Conservation (phyloP, 768 basidiomycete genomes). For the Suillus brevipes region DNA sequence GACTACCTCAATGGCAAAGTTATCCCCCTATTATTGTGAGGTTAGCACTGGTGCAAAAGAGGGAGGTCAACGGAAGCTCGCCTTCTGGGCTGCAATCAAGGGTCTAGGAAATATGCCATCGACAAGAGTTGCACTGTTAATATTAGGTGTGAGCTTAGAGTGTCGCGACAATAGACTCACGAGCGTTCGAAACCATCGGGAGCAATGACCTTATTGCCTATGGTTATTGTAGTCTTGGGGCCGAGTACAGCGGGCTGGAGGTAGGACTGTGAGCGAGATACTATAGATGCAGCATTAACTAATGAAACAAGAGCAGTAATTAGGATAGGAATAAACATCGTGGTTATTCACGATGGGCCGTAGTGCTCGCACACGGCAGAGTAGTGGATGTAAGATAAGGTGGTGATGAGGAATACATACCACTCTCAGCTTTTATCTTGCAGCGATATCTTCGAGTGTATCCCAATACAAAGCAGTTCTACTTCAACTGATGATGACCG, state of each 20-base stretch:
- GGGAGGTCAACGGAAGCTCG: too few species aligned
- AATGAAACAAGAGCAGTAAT: slow-evolving; percentile 11
- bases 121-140: too few species aligned
- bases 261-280: slow-evolving; percentile 14
- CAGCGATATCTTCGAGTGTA: neutral
- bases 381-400: neutral
- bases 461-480: neutral
- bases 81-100: too few species aligned
- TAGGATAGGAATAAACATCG: slow-evolving; percentile 16
- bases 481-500: neutral
- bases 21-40: too few species aligned
- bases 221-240: too few species aligned
- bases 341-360: neutral
- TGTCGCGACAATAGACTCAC: too few species aligned
- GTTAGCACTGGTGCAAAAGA: too few species aligned
- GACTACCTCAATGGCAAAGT: neutral
- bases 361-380: neutral
- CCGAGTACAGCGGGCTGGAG: too few species aligned
- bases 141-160: too few species aligned
- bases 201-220: too few species aligned
- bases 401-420: neutral
- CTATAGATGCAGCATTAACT: slow-evolving; percentile 19
- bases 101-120: too few species aligned
- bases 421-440: slow-evolving; percentile 1
- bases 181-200: too few species aligned